Base-by-base conservation (phyloP, 228 moss, liverwort and hornwort species). In the Sphagnum fallax region DNA sequence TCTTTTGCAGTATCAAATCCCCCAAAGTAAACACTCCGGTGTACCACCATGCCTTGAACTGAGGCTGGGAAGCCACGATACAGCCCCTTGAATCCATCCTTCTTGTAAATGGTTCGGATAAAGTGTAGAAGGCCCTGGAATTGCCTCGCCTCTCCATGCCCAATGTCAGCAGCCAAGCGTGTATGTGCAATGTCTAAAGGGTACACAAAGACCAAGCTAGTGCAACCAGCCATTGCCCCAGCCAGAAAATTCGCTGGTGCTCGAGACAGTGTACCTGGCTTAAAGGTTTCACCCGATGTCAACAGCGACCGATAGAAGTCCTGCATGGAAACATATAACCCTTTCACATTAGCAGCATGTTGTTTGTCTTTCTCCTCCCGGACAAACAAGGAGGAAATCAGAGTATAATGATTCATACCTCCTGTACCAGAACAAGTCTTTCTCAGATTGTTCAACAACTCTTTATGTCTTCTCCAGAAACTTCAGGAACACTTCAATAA, bases 1-100 rank as follows among this genome's bases (percentile, higher is more conserved):
- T 97, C 97, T 55, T 97, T 97, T 0, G 92, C 97, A 1, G 97
- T 97, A 75, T 97, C 97, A 69, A 97, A 97, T 5, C 89, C 97
- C 70, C 97, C 97, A 73, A 97, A 97, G 76, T 97, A 97, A 10
- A 97, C 88, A 71, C 93, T 91, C 47, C 97, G 82, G 53, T 97
- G 97, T 52, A 93, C 93, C 59, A 97, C 87, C 93, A 97, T 97
- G 48, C 97, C 97, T 4, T 97, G 97, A 6, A 93, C 81, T 2
- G 97, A 97, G 12, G 97, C 97, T 13, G 97, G 97, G 63, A 97
- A 90, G 4, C 97, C 97, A 18, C 97, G 88, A 72, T 97, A 97
- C 6, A 97, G 83, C 47, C 97, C 97, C 10, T 90, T 88, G 6
- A 97, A 10, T 5, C 97, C 97, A 60, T 97, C 97, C 53, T 91